phyloP scores from a whole-genome alignment of 306 rosid genomes.

The Senna siamea region DNA sequence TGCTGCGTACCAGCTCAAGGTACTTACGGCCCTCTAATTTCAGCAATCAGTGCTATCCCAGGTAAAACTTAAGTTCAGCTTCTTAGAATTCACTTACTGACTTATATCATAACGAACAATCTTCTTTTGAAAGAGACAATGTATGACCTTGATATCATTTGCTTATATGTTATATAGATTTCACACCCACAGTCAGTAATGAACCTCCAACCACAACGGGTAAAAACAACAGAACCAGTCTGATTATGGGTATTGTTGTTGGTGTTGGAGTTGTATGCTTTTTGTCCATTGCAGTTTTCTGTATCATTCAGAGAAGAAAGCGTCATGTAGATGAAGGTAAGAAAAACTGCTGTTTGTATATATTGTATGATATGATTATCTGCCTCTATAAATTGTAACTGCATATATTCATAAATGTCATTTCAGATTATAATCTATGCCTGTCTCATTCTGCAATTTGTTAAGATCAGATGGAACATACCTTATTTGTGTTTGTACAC shows the following conservation, averaged over 20 bases:
- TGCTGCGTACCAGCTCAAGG: slow-evolving; percentile 69
- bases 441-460: not conserved
- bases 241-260: slow-evolving; percentile 60
- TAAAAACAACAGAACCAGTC: slow-evolving; percentile 52
- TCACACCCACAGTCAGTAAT: slow-evolving; percentile 63
- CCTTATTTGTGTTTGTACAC: not conserved
- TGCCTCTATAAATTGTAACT: slow-evolving; percentile 11
- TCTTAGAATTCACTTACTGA: slow-evolving; percentile 19
- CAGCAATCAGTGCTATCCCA: slow-evolving; percentile 79
- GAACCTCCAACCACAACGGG: slow-evolving; percentile 53
- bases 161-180: slow-evolving; percentile 52
- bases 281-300: slow-evolving; percentile 45
- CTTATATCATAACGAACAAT: slow-evolving; percentile 4
- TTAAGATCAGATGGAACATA: not conserved
- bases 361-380: not conserved
- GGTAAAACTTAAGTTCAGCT: slow-evolving; percentile 44
- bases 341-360: not conserved
- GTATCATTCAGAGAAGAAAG: slow-evolving; percentile 51
- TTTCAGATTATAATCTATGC: not conserved
- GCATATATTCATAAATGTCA: not conserved
- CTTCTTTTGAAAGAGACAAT: not conserved
- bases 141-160: slow-evolving; percentile 25
- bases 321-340: slow-evolving; percentile 55
- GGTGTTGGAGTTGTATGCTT: slow-evolving; percentile 61
- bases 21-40: slow-evolving; percentile 76